Evolutionary conservation across 1,284 basidiomycete genomes (phyloP), one percentile per base, ranked within the genome.

Genomic region (Rhodotorula sp.): DNA sequence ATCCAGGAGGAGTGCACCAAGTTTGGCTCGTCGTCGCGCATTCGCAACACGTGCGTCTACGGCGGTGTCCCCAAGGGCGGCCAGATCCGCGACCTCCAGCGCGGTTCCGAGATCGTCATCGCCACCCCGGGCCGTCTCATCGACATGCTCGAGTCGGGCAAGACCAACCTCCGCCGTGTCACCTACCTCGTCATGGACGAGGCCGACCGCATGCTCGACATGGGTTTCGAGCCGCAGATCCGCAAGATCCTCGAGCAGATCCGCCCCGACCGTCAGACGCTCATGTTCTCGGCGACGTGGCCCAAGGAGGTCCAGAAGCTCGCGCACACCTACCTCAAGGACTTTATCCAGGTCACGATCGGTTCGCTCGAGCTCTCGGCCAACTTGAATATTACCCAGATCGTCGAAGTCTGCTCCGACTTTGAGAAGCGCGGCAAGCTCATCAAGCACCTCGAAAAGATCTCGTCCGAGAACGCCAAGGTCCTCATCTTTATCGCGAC

Each of bases 171-270:
- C 68, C 91, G 90, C 73, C 90, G 95, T 62, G 87, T 99, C 69
- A 99, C 95, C 56, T 99, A 99, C 83, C 87, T 99, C 64, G 95
- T 99, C 80, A 93, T 99, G 90, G 95, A 99, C 82, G 97, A 99
- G 83, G 95, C 95, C 68, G 95, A 98, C 84, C 91, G 93, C 78
- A 95, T 95, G 93, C 86, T 95, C 76, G 93, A 95, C 84, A 95
- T 95, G 93, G 94, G 95, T 87, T 99, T 99, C 84, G 95, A 99
- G 84, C 95, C 95, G 70, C 95, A 99, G 82, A 99, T 99, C 80
- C 88, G 95, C 81, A 99, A 99, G 85, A 97, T 98, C 79, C 90
- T 99, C 77, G 86, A 89, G 77, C 95, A 71, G 63, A 79, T 79
- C 67, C 76, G 77, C 28, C 78, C 78, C 38, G 79, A 79, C 68